phyloP scores from a whole-genome alignment of 768 basidiomycete genomes.

The Leucosporidium scottii region DNA sequence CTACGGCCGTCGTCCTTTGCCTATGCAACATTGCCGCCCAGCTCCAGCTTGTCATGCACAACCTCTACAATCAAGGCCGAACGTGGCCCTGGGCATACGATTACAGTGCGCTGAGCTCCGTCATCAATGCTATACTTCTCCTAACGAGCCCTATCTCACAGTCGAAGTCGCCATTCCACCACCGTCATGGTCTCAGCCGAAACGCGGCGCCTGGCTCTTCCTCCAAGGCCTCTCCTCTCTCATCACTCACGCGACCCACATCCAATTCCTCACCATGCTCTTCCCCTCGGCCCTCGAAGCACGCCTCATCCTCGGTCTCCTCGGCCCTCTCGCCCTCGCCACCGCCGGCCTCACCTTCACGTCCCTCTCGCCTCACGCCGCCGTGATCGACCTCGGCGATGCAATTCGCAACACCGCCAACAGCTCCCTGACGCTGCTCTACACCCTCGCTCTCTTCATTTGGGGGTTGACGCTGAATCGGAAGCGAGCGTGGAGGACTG shows the following conservation, averaged over 20 bases:
- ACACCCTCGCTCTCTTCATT: slow-evolving; percentile 76
- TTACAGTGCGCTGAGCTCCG: slow-evolving; percentile 76
- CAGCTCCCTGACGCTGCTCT: slow-evolving; percentile 88
- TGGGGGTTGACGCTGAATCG: slow-evolving; percentile 92
- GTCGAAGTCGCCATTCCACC: slow-evolving; percentile 28
- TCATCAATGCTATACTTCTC: slow-evolving; percentile 47
- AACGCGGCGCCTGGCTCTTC: slow-evolving; percentile 71
- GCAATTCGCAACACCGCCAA: slow-evolving; percentile 90
- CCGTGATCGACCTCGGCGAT: slow-evolving; percentile 54
- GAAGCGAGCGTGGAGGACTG: slow-evolving; percentile 85
- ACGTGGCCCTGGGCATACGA: slow-evolving; percentile 92
- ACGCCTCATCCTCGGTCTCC: slow-evolving; percentile 70
- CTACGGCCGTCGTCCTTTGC: slow-evolving; percentile 67
- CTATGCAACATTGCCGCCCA: slow-evolving; percentile 71
- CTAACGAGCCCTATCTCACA: slow-evolving; percentile 10
- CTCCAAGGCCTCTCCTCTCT: slow-evolving; percentile 80
- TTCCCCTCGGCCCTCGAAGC: slow-evolving; percentile 88
- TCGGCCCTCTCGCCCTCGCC: slow-evolving; percentile 71
- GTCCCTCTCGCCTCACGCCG: slow-evolving; percentile 51
- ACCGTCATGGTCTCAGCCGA: slow-evolving; percentile 54
- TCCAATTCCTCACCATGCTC: slow-evolving; percentile 90
- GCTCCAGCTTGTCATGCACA: slow-evolving; percentile 55
- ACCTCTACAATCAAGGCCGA: slow-evolving; percentile 3
- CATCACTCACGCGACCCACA: slow-evolving; percentile 78
- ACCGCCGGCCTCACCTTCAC: slow-evolving; percentile 79